Conservation (phyloP, 345 rosid genomes). For the Populus davidiana region DNA sequence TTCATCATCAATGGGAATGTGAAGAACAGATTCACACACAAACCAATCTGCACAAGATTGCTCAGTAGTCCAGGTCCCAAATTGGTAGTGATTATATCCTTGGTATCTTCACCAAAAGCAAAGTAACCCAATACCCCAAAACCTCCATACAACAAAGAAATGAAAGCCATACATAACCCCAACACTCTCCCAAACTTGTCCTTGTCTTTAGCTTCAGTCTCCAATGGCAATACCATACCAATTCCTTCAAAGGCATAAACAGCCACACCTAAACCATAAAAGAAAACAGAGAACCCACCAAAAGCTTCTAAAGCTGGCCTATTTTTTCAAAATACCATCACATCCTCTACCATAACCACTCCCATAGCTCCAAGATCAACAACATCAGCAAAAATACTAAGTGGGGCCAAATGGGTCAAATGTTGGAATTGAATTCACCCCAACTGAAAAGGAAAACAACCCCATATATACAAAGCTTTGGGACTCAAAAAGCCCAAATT, state of each 20-base stretch:
- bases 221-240: slow-evolving; percentile 70
- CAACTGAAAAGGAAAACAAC: slow-evolving; percentile 77
- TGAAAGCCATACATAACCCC: slow-evolving; percentile 52
- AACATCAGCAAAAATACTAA: slow-evolving; percentile 88
- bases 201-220: slow-evolving; percentile 53
- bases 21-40: slow-evolving; percentile 63
- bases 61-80: slow-evolving; percentile 58
- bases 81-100: slow-evolving; percentile 66
- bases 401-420: slow-evolving; percentile 88
- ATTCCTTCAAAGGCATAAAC: slow-evolving; percentile 76
- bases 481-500: slow-evolving; percentile 49
- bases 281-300: slow-evolving; percentile 58
- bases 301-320: slow-evolving; percentile 41
- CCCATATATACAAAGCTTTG: slow-evolving; percentile 64
- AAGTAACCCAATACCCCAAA: slow-evolving; percentile 68
- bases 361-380: slow-evolving; percentile 80
- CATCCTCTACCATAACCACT: slow-evolving; percentile 67
- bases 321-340: slow-evolving; percentile 32
- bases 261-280: slow-evolving; percentile 68
- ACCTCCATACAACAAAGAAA: slow-evolving; percentile 48
- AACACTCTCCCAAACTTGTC: slow-evolving; percentile 54
- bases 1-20: slow-evolving; percentile 81
- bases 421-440: slow-evolving; percentile 75
- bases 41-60: slow-evolving; percentile 53
- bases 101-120: slow-evolving; percentile 71